Percentiles rank a stretch among this genome's conserved stretches.
These are phyloP conservation scores for Panicum virgatum DNA, from an alignment of 202 grass and related monocot species.

Conservation along the genomic window DNA sequence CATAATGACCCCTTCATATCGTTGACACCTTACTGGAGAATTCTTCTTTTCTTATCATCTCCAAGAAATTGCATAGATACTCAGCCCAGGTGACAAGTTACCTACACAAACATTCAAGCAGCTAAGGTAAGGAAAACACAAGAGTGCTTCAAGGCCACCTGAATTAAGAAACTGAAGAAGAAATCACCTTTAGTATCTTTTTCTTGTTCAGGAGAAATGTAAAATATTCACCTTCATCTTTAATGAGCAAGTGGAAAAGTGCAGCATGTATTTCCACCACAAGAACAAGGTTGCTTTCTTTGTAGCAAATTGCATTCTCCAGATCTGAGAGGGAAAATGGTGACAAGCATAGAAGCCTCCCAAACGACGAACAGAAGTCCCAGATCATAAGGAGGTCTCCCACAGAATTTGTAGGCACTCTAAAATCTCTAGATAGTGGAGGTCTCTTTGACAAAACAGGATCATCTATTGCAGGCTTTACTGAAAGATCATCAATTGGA, in stretches of 20 bases:
- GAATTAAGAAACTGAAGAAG: conserved; percentile 2
- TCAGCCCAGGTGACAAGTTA: conserved; percentile 77
- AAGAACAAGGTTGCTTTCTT: conserved; percentile 75
- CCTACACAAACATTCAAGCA: conserved; percentile 47
- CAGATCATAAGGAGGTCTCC: conserved; percentile 85
- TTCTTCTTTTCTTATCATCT: conserved; percentile 54
- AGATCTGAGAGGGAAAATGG: conserved; percentile 87
- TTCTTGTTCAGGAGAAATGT: conserved; percentile 55
- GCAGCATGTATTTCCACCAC: conserved; percentile 73
- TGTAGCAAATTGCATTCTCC: conserved; percentile 83
- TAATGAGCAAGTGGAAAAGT: conserved; percentile 71
- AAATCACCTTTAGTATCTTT: conserved; percentile 65
- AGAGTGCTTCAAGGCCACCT: neutral
- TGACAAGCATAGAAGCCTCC: conserved; percentile 63
- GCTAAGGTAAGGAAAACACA: conserved; percentile 20
- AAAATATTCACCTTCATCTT: conserved; percentile 73
- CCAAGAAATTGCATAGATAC: conserved; percentile 74
- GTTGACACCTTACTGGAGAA: conserved; percentile 59
- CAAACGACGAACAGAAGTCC: conserved; percentile 82
- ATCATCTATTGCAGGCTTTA: conserved; percentile 54
- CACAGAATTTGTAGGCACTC: conserved; percentile 70
- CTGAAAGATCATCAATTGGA: conserved; percentile 86
- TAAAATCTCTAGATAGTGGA: conserved; percentile 63
- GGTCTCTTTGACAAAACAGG: conserved; percentile 57
- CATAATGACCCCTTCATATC: conserved; percentile 81